phyloP scores from a whole-genome alignment of 164 flowering plant genomes.

The Cinnamomum micranthum region DNA sequence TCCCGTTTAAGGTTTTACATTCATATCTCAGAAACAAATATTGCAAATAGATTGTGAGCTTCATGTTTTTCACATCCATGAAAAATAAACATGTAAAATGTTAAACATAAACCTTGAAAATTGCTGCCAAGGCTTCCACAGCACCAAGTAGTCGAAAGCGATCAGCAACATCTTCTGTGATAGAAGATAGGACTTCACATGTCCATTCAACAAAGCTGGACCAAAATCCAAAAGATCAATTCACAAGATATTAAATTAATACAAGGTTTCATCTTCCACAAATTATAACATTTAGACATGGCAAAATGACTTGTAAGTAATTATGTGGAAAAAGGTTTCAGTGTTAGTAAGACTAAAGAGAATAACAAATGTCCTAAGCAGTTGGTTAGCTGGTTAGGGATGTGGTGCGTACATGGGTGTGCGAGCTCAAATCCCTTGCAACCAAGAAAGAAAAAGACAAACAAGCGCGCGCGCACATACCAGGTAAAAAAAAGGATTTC shows the following conservation, averaged over 20 bases:
- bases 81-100: not conserved
- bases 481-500: too few species aligned
- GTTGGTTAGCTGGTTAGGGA: too few species aligned
- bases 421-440: too few species aligned
- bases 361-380: too few species aligned
- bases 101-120: conserved; percentile 62
- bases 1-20: too few species aligned
- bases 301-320: not conserved
- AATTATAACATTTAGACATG: not conserved
- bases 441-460: too few species aligned
- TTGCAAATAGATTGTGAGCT: not conserved
- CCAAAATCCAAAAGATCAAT: conserved; percentile 6
- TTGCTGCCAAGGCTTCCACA: conserved; percentile 80
- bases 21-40: too few species aligned
- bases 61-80: not conserved
- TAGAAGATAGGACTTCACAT: conserved; percentile 62
- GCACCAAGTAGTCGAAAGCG: conserved; percentile 78
- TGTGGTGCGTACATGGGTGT: too few species aligned
- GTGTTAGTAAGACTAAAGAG: not conserved
- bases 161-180: conserved; percentile 43
- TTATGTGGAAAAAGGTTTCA: not conserved
- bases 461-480: too few species aligned
- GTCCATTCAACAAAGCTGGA: conserved; percentile 86
- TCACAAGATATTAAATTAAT: conserved; percentile 7
- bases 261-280: not conserved